Percentiles rank a stretch among this genome's conserved stretches.
Conservation (phyloP, 352 stramenopile species). For the Phytophthora parvispora region DNA sequence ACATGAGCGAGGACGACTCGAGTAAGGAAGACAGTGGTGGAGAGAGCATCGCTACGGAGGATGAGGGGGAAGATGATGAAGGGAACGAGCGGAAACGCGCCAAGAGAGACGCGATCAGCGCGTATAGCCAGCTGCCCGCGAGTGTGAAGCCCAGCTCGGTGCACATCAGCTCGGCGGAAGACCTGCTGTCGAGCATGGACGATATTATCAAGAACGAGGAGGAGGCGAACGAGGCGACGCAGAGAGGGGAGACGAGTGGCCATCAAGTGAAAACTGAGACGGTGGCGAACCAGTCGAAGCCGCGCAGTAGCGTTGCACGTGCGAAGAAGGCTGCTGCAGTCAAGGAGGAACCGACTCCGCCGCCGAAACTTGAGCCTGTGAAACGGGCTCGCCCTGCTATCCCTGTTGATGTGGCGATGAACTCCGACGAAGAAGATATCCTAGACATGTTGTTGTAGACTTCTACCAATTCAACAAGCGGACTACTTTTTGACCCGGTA, state of each 20-base stretch:
- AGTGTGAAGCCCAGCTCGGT: conserved; percentile 35
- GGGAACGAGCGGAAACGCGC: conserved; percentile 8
- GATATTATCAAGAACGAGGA: conserved; percentile 47
- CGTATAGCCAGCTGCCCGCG: conserved; percentile 46
- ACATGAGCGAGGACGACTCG: conserved; percentile 18
- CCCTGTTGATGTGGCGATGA: conserved; percentile 24
- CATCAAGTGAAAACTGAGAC: neutral
- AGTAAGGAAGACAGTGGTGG: conserved; percentile 26
- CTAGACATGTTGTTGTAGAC: conserved; percentile 57
- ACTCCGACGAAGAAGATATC: conserved; percentile 68
- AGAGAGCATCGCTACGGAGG: conserved; percentile 5
- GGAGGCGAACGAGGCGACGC: conserved; percentile 14
- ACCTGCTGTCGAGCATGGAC: conserved; percentile 57
- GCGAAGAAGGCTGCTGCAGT: neutral
- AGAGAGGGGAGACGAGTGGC: neutral
- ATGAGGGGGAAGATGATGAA: conserved; percentile 16
- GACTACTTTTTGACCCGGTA: no score
- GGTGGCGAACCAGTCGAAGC: neutral
- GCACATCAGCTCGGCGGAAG: conserved; percentile 45
- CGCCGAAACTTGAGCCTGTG: neutral
- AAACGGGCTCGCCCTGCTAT: conserved; percentile 8
- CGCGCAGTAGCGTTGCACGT: neutral
- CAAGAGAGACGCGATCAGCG: conserved; percentile 35
- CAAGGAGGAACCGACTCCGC: conserved; percentile 2
- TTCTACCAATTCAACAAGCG: no score